These are phyloP conservation scores for Plasmopara muralis DNA, from an alignment of 352 stramenopile species.

Conservation along the genomic window DNA sequence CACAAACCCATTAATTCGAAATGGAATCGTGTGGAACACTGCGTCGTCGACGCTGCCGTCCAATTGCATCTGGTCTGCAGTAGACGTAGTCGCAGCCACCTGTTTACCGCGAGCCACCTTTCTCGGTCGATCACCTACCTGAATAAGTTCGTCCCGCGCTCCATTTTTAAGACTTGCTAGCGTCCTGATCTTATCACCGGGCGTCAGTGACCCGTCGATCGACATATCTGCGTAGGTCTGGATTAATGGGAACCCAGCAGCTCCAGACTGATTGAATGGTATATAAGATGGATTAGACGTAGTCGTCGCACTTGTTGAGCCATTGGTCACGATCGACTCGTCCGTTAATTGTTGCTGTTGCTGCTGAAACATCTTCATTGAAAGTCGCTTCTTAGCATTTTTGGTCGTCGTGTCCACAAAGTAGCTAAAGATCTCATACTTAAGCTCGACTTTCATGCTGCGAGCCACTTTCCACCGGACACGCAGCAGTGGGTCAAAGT, in stretches of 20 bases:
- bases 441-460: conserved; percentile 74
- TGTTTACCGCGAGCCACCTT: conserved; percentile 35
- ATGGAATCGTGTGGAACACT: conserved; percentile 54
- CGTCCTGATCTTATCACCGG: conserved; percentile 12
- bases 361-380: conserved; percentile 62
- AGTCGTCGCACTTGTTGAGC: conserved; percentile 7
- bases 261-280: conserved; percentile 15
- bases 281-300: conserved; percentile 27
- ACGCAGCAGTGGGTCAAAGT: conserved; percentile 60
- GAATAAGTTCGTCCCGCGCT: conserved; percentile 20
- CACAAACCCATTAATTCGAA: conserved; percentile 68
- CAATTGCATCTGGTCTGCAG: conserved; percentile 19
- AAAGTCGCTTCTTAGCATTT: conserved; percentile 54
- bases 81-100: conserved; percentile 1
- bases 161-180: conserved; percentile 25
- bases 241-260: conserved; percentile 32
- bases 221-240: conserved; percentile 41
- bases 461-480: conserved; percentile 73
- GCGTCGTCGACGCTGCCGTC: conserved; percentile 31
- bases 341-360: conserved; percentile 22
- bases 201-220: conserved; percentile 24
- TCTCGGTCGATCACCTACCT: conserved; percentile 32
- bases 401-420: conserved; percentile 64
- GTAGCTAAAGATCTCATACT: conserved; percentile 79
- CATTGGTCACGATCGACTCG: conserved; percentile 17